Conservation (phyloP, 2,329 filamentous ascomycete species). For the Hypocreales sp. region DNA sequence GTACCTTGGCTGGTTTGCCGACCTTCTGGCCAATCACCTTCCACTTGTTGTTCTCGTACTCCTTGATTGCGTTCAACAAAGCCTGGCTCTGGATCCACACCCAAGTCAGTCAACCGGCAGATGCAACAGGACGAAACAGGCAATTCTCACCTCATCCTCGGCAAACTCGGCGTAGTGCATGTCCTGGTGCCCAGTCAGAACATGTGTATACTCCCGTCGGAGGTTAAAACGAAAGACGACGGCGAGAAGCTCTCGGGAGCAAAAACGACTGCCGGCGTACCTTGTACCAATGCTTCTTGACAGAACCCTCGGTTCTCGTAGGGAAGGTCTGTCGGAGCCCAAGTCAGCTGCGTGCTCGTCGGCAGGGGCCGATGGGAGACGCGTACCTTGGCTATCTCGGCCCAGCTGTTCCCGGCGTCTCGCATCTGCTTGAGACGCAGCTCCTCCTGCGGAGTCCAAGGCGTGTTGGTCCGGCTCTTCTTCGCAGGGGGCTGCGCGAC, state of each 20-base stretch:
- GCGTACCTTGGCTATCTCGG: slow-evolving; percentile 95
- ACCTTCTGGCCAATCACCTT: slow-evolving; percentile 94
- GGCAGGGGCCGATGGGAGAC: background rate
- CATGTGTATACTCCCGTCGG: too few relatives aligned
- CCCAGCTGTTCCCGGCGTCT: slow-evolving; percentile 88
- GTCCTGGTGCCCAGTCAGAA: slow-evolving; percentile 39
- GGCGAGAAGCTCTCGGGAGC: too few relatives aligned
- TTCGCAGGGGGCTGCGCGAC: slow-evolving; percentile 47
- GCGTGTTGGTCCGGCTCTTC: slow-evolving; percentile 96
- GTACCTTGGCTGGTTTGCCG: slow-evolving; percentile 81
- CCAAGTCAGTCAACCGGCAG: slow-evolving; percentile 5
- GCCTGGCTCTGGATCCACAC: slow-evolving; percentile 46
- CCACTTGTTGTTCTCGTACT: slow-evolving; percentile 98
- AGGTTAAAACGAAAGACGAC: too few relatives aligned
- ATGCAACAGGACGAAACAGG: slow-evolving; percentile 5
- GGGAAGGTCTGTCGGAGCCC: slow-evolving; percentile 58
- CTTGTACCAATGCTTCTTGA: slow-evolving; percentile 99
- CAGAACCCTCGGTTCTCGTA: slow-evolving; percentile 83
- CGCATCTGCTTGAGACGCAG: slow-evolving; percentile 85
- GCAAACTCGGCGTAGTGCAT: slow-evolving; percentile 99
- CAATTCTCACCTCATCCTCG: slow-evolving; percentile 68
- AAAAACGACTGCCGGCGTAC: slow-evolving; percentile 29
- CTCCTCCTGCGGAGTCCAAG: slow-evolving; percentile 93
- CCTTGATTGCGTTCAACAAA: slow-evolving; percentile 86
- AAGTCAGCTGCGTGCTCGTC: background rate